Conservation (phyloP, 2,329 filamentous ascomycete genomes). For the Phyllosticta citriasiana region DNA sequence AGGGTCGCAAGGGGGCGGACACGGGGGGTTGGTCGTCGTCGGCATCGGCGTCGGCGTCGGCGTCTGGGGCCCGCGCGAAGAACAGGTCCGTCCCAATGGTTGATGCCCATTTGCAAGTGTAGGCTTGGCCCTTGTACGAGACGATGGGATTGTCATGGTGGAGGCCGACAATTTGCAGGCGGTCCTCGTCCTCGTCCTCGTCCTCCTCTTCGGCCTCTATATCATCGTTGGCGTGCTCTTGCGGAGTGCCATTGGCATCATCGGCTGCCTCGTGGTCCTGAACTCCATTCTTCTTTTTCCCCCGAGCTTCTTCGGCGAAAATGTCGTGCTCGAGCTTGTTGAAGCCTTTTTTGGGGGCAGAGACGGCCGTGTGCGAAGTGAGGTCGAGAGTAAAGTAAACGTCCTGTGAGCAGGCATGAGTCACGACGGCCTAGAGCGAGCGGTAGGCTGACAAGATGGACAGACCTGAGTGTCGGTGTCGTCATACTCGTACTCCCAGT, state of each 20-base stretch:
- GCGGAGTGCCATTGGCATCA: neutral
- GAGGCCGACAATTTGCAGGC: slow-evolving; percentile 72
- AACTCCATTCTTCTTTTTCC: neutral
- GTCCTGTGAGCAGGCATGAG: slow-evolving; percentile 29
- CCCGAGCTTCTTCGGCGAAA: neutral
- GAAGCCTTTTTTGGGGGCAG: slow-evolving; percentile 5
- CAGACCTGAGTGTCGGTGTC: slow-evolving; percentile 41
- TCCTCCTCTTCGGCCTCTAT: neutral
- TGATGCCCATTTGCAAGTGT: slow-evolving; percentile 70
- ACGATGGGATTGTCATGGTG: slow-evolving; percentile 68
- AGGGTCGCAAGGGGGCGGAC: slow-evolving; percentile 40
- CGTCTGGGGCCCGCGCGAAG: slow-evolving; percentile 38
- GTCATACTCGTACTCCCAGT: slow-evolving; percentile 55
- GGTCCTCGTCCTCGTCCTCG: slow-evolving; percentile 12
- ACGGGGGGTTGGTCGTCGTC: slow-evolving; percentile 30
- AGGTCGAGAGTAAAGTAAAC: slow-evolving; percentile 53
- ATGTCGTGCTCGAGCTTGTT: slow-evolving; percentile 3
- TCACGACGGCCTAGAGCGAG: neutral
- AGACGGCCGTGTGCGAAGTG: slow-evolving; percentile 27
- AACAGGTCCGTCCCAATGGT: slow-evolving; percentile 78
- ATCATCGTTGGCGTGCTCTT: neutral
- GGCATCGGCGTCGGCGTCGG: slow-evolving; percentile 24
- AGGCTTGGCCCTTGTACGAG: slow-evolving; percentile 68
- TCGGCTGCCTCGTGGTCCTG: neutral
- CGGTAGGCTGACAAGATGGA: slow-evolving; percentile 8